Percentiles rank a stretch among this genome's conserved stretches.
phyloP scores from a whole-genome alignment of 495 filamentous ascomycete genomes.

The Penicillium cinerascens region DNA sequence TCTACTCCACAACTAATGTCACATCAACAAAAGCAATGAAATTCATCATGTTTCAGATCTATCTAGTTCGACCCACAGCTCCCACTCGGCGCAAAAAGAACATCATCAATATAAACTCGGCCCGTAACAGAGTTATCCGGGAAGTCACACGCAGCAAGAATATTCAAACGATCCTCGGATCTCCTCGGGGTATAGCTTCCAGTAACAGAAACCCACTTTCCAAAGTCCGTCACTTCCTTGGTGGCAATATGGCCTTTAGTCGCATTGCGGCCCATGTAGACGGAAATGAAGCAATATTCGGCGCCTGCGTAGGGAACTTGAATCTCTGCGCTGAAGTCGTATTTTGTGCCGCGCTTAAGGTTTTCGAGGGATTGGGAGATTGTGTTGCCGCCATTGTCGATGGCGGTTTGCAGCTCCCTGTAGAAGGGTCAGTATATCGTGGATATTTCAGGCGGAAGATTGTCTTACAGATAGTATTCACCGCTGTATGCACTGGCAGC shows the following conservation, averaged over 20 bases:
- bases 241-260: conserved; percentile 15
- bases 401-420: conserved; percentile 21
- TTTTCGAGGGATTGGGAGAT: conserved; percentile 16
- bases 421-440: neutral
- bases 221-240: conserved; percentile 6
- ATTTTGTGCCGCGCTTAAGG: conserved; percentile 11
- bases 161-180: conserved; percentile 12
- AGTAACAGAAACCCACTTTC: conserved; percentile 17
- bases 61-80: neutral
- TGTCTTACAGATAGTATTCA: conserved; percentile 23
- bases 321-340: conserved; percentile 15
- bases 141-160: conserved; percentile 20
- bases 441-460: neutral
- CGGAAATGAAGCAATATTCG: conserved; percentile 19
- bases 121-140: conserved; percentile 20
- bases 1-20: too few species aligned
- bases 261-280: conserved; percentile 19
- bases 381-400: conserved; percentile 21
- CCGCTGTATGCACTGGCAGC: conserved; percentile 17
- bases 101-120: conserved; percentile 19
- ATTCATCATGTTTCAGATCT: neutral
- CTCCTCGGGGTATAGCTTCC: conserved; percentile 15
- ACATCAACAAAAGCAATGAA: neutral
- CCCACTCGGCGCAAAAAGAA: conserved; percentile 8
- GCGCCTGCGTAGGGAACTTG: conserved; percentile 11